Evolutionary conservation across 768 basidiomycete species (phyloP), one percentile per base, ranked within the genome.

Genomic region (Daedaleopsis nitida): DNA sequence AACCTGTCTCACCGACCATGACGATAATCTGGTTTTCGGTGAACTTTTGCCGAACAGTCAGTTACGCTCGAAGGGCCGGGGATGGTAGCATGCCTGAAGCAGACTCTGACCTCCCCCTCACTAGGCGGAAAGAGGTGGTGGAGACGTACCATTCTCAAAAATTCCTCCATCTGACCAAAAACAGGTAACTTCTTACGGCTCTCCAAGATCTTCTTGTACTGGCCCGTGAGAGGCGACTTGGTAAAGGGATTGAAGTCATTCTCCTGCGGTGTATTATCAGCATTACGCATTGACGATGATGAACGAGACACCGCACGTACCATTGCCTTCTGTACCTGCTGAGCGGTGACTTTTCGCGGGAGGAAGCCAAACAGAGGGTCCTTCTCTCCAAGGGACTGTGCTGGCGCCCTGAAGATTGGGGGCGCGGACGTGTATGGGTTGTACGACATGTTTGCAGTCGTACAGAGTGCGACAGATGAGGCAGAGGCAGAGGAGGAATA

Each of bases 1-100:
- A 91, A 13, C 95, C 96, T 0, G 96, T 97, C 79, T 97, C 96
- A 68, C 96, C 92, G 59, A 93, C 90, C 85, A 94, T 89, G 62
- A 94, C 85, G 44, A 91, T 88, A 64, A 97, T 89, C 78, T 96
- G 94, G 73, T 93, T 85, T 67, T 84, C 76, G 58, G 70, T 83
- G 76, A 91, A 92, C 87, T 89, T 74, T 66, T 55, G 59, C 57
- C 62, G 60, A 48, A 45, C 63, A 38, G 69, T 75, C 65, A 75
- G 73, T 67, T 55, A 67, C 59, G 60, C 50, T 65, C 59, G 57
- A 61, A n/a, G 60, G 43, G 23, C 27, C 45, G 53, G 53, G 63
- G 65, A 65, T 63, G 51, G 66, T 53, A 51, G 63, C 38, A 59
- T 62, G 63, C 63, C 62, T 65, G 67, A 59, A 69, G 66, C 66